phyloP scores from a whole-genome alignment of 2,329 filamentous ascomycete species.

The Curvularia hawaiiensis region DNA sequence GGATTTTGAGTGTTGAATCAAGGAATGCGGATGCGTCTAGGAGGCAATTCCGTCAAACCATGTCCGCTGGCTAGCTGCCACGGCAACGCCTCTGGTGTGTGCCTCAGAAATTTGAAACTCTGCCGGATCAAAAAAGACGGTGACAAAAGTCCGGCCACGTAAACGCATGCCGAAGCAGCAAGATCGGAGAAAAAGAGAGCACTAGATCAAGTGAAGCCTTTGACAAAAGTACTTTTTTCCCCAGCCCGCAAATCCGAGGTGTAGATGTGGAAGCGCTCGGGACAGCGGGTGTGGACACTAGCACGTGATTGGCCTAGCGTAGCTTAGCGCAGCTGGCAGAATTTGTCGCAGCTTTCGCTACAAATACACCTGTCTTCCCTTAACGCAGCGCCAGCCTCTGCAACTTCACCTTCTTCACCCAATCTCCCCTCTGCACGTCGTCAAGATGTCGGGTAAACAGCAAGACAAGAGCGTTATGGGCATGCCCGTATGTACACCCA shows the following conservation, averaged over 20 bases:
- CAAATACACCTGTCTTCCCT: conserved; percentile 32
- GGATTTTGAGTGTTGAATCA: conserved; percentile 20
- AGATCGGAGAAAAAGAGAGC: neutral
- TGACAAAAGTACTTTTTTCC: conserved; percentile 9
- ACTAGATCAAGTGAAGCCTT: neutral
- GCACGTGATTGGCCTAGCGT: conserved; percentile 25
- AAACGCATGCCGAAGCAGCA: neutral
- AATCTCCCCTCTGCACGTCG: conserved; percentile 27
- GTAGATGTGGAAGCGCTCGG: conserved; percentile 28
- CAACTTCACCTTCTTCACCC: conserved; percentile 24
- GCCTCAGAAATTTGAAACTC: conserved; percentile 2
- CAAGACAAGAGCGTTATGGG: conserved; percentile 48
- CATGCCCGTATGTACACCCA: conserved; percentile 49
- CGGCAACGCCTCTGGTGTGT: conserved; percentile 24
- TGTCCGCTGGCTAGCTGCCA: conserved; percentile 24
- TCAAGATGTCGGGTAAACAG: conserved; percentile 19
- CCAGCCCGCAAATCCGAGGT: conserved; percentile 28
- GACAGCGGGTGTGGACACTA: conserved; percentile 23
- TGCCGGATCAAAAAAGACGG: neutral
- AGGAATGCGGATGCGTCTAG: conserved; percentile 16
- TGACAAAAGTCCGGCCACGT: neutral
- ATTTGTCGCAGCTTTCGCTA: conserved; percentile 28
- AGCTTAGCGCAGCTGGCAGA: conserved; percentile 32
- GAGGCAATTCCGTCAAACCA: conserved; percentile 20
- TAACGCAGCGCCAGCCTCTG: conserved; percentile 25